A percentile compares a stretch with the other conserved stretches of the same genome.
Conservation (phyloP, 768 basidiomycete genomes). For the Trametes cubensis region DNA sequence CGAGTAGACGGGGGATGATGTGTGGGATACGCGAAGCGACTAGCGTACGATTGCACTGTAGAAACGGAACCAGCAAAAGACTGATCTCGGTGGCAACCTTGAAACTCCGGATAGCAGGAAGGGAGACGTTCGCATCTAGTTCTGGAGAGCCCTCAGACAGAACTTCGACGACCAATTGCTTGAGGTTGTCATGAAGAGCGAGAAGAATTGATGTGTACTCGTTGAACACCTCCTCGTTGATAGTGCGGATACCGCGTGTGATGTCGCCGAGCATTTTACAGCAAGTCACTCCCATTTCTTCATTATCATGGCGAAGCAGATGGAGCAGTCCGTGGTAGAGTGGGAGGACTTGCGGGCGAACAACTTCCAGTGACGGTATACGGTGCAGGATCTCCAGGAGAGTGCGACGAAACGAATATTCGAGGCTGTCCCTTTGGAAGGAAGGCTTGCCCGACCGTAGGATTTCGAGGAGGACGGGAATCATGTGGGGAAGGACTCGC, state of each 20-base stretch:
- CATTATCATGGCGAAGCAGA: slow-evolving; percentile 86
- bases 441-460: slow-evolving; percentile 69
- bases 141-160: slow-evolving; percentile 67
- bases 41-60: slow-evolving; percentile 74
- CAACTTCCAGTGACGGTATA: slow-evolving; percentile 77
- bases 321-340: slow-evolving; percentile 84
- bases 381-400: slow-evolving; percentile 90
- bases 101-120: slow-evolving; percentile 83
- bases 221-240: slow-evolving; percentile 71
- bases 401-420: slow-evolving; percentile 83
- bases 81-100: slow-evolving; percentile 95
- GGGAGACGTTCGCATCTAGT: slow-evolving; percentile 57
- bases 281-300: slow-evolving; percentile 88
- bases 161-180: slow-evolving; percentile 68
- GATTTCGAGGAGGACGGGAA: slow-evolving; percentile 73
- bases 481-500: slow-evolving; percentile 70
- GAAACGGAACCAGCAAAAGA: slow-evolving; percentile 87
- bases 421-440: slow-evolving; percentile 64
- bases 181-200: slow-evolving; percentile 76
- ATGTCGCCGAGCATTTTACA: slow-evolving; percentile 94
- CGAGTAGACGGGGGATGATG: slow-evolving; percentile 77
- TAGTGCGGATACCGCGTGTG: slow-evolving; percentile 71
- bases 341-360: slow-evolving; percentile 64
- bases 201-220: slow-evolving; percentile 83
- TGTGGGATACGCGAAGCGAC: slow-evolving; percentile 68